phyloP scores from a whole-genome alignment of 192 early-diverging fungal genomes.

The Umbelopsis vinacea region DNA sequence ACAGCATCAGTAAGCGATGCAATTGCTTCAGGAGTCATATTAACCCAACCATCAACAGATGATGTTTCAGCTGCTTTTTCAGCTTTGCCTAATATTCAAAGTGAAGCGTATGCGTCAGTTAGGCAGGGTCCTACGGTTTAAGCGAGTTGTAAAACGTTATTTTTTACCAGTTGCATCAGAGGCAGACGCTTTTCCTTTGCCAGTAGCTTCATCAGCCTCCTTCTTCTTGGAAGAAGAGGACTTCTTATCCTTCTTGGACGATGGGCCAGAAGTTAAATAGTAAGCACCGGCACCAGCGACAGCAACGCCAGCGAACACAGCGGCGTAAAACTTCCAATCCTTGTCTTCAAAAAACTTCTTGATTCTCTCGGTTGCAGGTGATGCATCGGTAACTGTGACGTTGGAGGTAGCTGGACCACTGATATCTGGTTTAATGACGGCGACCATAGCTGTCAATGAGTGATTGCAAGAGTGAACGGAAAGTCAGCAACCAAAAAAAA shows the following conservation, averaged over 20 bases:
- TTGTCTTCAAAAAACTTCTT: constrained; percentile 60
- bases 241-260: constrained; percentile 40
- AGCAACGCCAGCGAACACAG: constrained; percentile 60
- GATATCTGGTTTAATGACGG: constrained; percentile 12
- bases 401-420: not conserved
- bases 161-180: not conserved
- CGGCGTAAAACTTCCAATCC: constrained; percentile 76
- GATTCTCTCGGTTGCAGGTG: constrained; percentile 34
- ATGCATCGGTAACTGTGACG: not conserved
- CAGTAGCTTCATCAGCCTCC: constrained; percentile 4
- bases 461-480: constrained; percentile 7
- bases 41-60: constrained; percentile 45
- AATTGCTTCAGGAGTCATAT: constrained; percentile 54
- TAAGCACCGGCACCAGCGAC: constrained; percentile 68
- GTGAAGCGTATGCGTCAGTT: not conserved
- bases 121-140: not conserved
- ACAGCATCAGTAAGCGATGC: constrained; percentile 48
- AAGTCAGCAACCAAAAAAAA: constrained; percentile 7
- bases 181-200: constrained; percentile 6
- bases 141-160: not conserved
- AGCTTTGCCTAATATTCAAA: not conserved
- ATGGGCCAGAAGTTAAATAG: constrained; percentile 56
- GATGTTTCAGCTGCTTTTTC: constrained; percentile 34
- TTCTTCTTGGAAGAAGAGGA: constrained; percentile 25
- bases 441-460: constrained; percentile 18